phyloP scores from a whole-genome alignment of 164 flowering plant genomes.

The Nymphaea colorata region DNA sequence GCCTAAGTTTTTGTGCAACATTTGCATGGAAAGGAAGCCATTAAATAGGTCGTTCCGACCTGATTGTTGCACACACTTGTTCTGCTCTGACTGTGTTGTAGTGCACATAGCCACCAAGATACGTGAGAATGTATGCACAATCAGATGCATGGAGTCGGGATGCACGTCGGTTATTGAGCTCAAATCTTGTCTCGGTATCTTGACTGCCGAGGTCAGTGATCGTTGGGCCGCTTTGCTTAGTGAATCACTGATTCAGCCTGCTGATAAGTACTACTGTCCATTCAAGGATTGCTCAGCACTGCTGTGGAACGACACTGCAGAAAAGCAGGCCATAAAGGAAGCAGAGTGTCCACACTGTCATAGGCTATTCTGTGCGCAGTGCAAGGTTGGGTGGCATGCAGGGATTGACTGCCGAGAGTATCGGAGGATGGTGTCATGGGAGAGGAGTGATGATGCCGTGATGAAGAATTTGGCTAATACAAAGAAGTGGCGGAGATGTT shows the following conservation, averaged over 20 bases:
- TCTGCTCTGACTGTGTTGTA: conserved; percentile 1
- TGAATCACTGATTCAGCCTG: conserved; percentile 2
- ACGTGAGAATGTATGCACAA: conserved; percentile 3
- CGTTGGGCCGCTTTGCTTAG: conserved; percentile 7
- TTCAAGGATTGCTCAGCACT: conserved; percentile 11
- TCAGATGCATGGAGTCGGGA: conserved; percentile 11
- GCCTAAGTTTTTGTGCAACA: not conserved
- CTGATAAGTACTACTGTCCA: conserved; percentile 11
- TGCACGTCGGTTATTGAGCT: conserved; percentile 13
- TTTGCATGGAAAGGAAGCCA: conserved; percentile 4
- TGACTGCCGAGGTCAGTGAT: conserved; percentile 4
- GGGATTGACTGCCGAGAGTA: conserved; percentile 22
- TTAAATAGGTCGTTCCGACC: not conserved
- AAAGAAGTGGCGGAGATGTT: conserved; percentile 40
- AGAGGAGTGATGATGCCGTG: conserved; percentile 18
- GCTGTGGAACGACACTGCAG: conserved; percentile 8
- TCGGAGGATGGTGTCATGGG: conserved; percentile 7
- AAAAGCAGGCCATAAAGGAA: not conserved
- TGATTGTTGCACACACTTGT: not conserved
- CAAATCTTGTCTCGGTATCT: conserved; percentile 5
- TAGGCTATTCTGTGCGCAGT: conserved; percentile 29
- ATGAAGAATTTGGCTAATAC: conserved; percentile 24
- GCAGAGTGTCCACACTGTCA: conserved; percentile 29
- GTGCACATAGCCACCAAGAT: conserved; percentile 1
- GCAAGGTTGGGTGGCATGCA: conserved; percentile 30